Conservation (phyloP, 495 filamentous ascomycete genomes). For the Trichoderma parareesei region DNA sequence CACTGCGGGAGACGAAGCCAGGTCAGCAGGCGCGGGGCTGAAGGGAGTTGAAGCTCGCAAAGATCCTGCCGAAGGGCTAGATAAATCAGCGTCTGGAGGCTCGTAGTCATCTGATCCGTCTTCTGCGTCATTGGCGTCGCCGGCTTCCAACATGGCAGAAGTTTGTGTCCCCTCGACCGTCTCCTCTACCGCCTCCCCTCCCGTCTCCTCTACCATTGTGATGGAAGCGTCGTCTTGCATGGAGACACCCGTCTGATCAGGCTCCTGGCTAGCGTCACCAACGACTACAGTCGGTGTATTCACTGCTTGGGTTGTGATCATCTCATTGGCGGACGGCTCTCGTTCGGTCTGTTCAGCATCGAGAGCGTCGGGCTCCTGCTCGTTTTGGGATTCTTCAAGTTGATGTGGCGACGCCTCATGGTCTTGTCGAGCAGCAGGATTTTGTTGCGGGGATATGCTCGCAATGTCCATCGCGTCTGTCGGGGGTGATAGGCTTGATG, state of each 20-base stretch:
- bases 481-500: neutral
- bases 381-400: neutral
- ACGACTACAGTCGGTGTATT: neutral
- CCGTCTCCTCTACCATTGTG: neutral
- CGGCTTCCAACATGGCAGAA: neutral
- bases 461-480: constrained; percentile 8
- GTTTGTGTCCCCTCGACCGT: neutral
- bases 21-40: constrained; percentile 12
- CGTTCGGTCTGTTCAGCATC: neutral
- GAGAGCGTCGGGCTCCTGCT: neutral
- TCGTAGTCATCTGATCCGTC: constrained; percentile 5
- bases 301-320: neutral
- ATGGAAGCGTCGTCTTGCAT: neutral
- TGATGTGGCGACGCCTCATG: neutral
- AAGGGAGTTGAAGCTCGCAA: neutral
- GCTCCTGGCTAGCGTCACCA: neutral
- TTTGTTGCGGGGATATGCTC: constrained; percentile 5
- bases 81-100: constrained; percentile 2
- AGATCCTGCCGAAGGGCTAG: neutral
- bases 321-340: neutral
- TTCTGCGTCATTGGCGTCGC: constrained; percentile 11
- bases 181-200: neutral
- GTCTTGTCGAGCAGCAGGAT: neutral
- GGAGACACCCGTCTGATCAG: neutral
- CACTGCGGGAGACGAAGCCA: neutral